Evolutionary conservation across 1,284 basidiomycete genomes (phyloP), one percentile per base, ranked within the genome.

Genomic region (Malassezia equina): DNA sequence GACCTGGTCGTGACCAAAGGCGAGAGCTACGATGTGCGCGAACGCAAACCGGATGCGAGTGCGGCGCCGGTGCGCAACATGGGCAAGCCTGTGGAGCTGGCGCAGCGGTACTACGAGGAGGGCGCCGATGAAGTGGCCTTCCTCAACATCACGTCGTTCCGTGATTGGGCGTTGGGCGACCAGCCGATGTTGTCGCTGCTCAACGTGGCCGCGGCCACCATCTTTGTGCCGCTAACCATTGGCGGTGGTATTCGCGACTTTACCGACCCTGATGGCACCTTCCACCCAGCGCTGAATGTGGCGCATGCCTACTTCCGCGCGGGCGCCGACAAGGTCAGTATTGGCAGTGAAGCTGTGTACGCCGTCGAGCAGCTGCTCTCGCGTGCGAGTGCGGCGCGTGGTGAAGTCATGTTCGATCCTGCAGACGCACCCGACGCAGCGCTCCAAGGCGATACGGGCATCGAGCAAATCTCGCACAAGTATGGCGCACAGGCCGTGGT

Each of bases 1-100:
- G 94, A 99, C 75, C 83, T 99, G 48, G 91, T 99, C 54, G 94
- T 99, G 1, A 99, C 94, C 46, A 99, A 99, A 78, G 94, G 94
- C 52, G 94, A 99, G 76, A 91, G 94, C 73, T 99, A 99, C 78
- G 90, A 96, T 71, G 93, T 96, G 13, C 86, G 93, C 53, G 93
- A 96, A 76, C 67, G 71, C 47, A 61, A 61, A 17, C 9, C 52
- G 46, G 47, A 56, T 2, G 46, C 58, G 1, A 32, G 58, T 9
- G 40, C 51, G 12, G 63, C 63, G 24, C 83, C 84, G 4, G 94
- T 99, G 6, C 86, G 94, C 61, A 98, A 99, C 76, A 84, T 99
- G 57, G 94, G 94, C 56, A 96, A 95, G 78, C 94, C 94, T 2
- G 90, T 99, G 67, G 84, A 89, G 33, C 83, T 98, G 48, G 86